phyloP scores from a whole-genome alignment of 116 monocot genomes.

The Phalaenopsis hybrid region DNA sequence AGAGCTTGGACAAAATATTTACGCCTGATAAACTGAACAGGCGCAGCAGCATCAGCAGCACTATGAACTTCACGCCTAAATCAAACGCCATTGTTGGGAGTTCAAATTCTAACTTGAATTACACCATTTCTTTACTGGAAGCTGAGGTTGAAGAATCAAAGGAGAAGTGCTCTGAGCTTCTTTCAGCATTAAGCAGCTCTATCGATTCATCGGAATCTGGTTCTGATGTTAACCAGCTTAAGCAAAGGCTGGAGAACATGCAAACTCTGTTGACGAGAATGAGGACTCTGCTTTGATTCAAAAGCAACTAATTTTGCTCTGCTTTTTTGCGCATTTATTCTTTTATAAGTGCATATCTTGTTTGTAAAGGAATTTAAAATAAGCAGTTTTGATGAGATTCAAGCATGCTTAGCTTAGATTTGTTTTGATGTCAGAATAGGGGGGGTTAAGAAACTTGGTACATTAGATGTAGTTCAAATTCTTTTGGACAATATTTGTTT shows the following conservation, averaged over 20 bases:
- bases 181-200: slow-evolving; percentile 41
- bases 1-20: slow-evolving; percentile 68
- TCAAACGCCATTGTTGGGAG: slow-evolving; percentile 23
- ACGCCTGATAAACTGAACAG: slow-evolving; percentile 64
- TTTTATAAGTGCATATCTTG: slow-evolving; percentile 14
- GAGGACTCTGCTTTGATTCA: slow-evolving; percentile 21
- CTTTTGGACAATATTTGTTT: too few relatives aligned
- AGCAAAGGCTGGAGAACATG: slow-evolving; percentile 73
- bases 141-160: slow-evolving; percentile 59
- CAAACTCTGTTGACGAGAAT: slow-evolving; percentile 63
- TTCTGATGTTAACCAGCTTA: slow-evolving; percentile 48
- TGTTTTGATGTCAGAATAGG: too few relatives aligned
- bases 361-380: not conserved
- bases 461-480: too few relatives aligned
- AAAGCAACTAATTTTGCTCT: not conserved
- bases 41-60: slow-evolving; percentile 48
- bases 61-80: slow-evolving; percentile 39
- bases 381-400: not conserved
- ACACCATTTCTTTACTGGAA: slow-evolving; percentile 54
- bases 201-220: slow-evolving; percentile 23
- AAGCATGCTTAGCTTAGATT: too few relatives aligned
- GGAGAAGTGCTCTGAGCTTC: slow-evolving; percentile 48
- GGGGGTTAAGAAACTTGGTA: too few relatives aligned
- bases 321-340: not conserved
- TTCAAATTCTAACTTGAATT: slow-evolving; percentile 30